Base-by-base conservation (phyloP, 2,329 filamentous ascomycete species). In the Colletotrichum salicis region DNA sequence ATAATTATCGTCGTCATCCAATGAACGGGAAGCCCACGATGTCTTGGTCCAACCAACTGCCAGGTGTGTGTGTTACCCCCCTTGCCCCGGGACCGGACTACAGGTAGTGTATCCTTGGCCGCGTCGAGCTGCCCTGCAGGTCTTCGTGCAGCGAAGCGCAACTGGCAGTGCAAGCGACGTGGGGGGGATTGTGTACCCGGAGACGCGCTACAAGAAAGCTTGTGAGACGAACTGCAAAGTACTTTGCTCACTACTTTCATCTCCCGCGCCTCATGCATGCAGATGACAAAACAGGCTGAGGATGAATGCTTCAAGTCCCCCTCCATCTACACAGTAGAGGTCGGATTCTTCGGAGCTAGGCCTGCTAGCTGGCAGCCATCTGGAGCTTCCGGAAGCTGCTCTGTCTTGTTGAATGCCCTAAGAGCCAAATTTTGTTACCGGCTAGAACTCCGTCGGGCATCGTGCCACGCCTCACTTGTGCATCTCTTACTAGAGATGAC, bases 191-290 rank as follows among this genome's bases (percentile, higher is more conserved):
- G 7, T n/a, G 10, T 29, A 61, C 45, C 56, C 48, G 68, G 22
- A 67, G 59, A 62, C n/a, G 27, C 45, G 59, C 51, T 68, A 41
- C 52, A 41, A 62, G 63, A 71, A 71, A 71, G 69, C 69, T 71
- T 63, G 64, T 71, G 52, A 63, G 58, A 63, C 64, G 58, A 68
- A 54, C 65, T 71, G 64, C 52, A 63, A 41, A 48, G 58, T 45
- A 48, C 68, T 54, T 29, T 35, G 27, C 33, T 5, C 57, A 24
- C 52, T 22, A 15, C 56, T 51, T 45, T 24, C 3, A 31, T 48
- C 22, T 19, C 41, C 41, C 31, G 15, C 48, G 62, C 62, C 29
- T 33, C 63, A 35, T 55, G 55, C 56, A 59, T 54, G 54, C 56
- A 35, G 57, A 58, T 45, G 48, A 37, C 29, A 33, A 33, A n/a